phyloP scores from a whole-genome alignment of 495 filamentous ascomycete genomes.

The Hypomontagnella submonticulosa region DNA sequence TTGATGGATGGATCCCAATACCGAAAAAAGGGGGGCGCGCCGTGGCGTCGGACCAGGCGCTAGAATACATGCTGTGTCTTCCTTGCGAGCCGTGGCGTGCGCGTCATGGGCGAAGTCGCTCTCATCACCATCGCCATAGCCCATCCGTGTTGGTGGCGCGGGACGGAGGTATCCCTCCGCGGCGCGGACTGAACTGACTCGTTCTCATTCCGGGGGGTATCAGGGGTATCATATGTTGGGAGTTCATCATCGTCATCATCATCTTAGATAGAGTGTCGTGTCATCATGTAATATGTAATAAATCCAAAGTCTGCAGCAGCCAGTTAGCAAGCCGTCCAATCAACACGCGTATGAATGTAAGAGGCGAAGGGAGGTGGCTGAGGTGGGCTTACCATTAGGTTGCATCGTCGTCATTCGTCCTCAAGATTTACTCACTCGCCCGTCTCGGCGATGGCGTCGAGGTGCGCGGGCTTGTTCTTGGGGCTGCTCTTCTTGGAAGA shows the following conservation, averaged over 20 bases:
- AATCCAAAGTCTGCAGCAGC: constrained; percentile 18
- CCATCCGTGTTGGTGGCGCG: constrained; percentile 17
- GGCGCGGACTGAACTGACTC: constrained; percentile 3
- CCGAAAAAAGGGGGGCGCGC: neutral
- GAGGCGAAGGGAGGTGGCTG: neutral
- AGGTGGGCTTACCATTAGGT: constrained; percentile 42
- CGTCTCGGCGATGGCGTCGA: constrained; percentile 62
- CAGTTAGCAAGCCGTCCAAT: neutral
- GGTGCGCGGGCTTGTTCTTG: constrained; percentile 58
- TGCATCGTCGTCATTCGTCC: constrained; percentile 26
- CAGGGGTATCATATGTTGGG: constrained; percentile 34
- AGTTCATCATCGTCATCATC: constrained; percentile 30
- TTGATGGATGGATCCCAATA: constrained; percentile 1
- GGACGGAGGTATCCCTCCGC: constrained; percentile 1
- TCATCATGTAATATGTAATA: constrained; percentile 5
- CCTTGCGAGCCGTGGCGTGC: constrained; percentile 15
- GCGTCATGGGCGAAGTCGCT: neutral
- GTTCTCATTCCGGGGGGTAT: neutral
- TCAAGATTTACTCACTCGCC: constrained; percentile 42
- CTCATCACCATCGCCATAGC: neutral
- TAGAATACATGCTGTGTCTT: constrained; percentile 4
- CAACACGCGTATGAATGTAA: neutral
- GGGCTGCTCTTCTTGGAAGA: constrained; percentile 54
- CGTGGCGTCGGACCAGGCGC: constrained; percentile 16
- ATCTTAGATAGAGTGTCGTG: constrained; percentile 34